These are phyloP conservation scores for Ascochyta koolunga DNA, from an alignment of 2,329 filamentous ascomycete species.

Conservation along the genomic window DNA sequence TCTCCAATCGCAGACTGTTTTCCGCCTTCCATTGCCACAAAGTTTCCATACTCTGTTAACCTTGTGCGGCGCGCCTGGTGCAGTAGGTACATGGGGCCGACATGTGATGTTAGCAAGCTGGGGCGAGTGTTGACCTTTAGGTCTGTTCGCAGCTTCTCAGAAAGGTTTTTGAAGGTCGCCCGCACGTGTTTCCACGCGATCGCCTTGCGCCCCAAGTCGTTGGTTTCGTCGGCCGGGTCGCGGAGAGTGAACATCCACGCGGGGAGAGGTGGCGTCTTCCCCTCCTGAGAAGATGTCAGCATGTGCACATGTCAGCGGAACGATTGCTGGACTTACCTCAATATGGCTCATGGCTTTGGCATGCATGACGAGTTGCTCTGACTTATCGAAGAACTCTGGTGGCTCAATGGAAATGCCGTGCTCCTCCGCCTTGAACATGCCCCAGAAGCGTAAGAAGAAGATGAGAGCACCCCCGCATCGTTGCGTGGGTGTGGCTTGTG, in stretches of 20 bases:
- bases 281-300: slow-evolving; percentile 24
- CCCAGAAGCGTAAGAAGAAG: slow-evolving; percentile 58
- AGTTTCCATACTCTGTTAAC: slow-evolving; percentile 23
- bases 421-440: slow-evolving; percentile 52
- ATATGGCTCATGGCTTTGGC: slow-evolving; percentile 21
- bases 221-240: slow-evolving; percentile 63
- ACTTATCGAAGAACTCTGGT: slow-evolving; percentile 52
- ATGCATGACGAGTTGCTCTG: slow-evolving; percentile 24
- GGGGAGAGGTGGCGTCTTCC: slow-evolving; percentile 23
- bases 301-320: background rate
- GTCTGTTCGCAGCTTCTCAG: slow-evolving; percentile 17
- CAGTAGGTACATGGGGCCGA: slow-evolving; percentile 29
- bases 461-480: slow-evolving; percentile 54
- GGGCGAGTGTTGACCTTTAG: slow-evolving; percentile 20
- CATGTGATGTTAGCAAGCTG: slow-evolving; percentile 28
- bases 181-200: slow-evolving; percentile 59
- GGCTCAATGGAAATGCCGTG: slow-evolving; percentile 59
- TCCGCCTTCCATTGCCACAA: background rate
- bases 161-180: slow-evolving; percentile 46
- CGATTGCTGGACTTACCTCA: slow-evolving; percentile 13
- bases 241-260: slow-evolving; percentile 59
- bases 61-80: slow-evolving; percentile 19
- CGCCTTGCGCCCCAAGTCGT: slow-evolving; percentile 61
- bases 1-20: background rate
- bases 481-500: slow-evolving; percentile 44